These are phyloP conservation scores for Tolypocladium paradoxum DNA, from an alignment of 2,329 filamentous ascomycete species.

Conservation along the genomic window DNA sequence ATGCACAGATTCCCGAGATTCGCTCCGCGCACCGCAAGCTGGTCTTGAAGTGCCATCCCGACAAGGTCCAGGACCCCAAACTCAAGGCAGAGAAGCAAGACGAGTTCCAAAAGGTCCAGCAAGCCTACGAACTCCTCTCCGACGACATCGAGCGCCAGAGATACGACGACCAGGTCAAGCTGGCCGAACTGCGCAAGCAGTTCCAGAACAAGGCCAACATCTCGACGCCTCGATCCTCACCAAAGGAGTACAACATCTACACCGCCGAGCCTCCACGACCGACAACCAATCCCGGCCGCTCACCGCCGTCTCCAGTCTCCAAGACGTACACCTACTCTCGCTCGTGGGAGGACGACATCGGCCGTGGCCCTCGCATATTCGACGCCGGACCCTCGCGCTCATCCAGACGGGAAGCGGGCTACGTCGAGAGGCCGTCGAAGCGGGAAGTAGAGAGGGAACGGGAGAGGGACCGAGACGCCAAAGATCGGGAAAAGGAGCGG, in stretches of 20 bases:
- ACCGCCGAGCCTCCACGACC: slow-evolving; percentile 32
- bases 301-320: slow-evolving; percentile 14
- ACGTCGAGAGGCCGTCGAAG: slow-evolving; percentile 33
- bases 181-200: slow-evolving; percentile 54
- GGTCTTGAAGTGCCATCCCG: slow-evolving; percentile 79
- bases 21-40: slow-evolving; percentile 75
- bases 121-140: slow-evolving; percentile 83
- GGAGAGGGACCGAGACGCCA: slow-evolving; percentile 5
- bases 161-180: slow-evolving; percentile 67
- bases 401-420: slow-evolving; percentile 36
- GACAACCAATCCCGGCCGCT: background rate
- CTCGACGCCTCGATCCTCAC: slow-evolving; percentile 31
- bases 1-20: slow-evolving; percentile 61
- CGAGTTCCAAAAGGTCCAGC: slow-evolving; percentile 85
- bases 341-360: slow-evolving; percentile 38
- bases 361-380: slow-evolving; percentile 26
- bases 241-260: slow-evolving; percentile 34
- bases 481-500: slow-evolving; percentile 9
- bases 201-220: slow-evolving; percentile 31
- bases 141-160: slow-evolving; percentile 61
- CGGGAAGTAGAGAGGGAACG: slow-evolving; percentile 30
- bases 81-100: slow-evolving; percentile 70
- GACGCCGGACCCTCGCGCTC: slow-evolving; percentile 26
- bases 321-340: slow-evolving; percentile 25
- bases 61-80: slow-evolving; percentile 73